Evolutionary conservation across 2,329 filamentous ascomycete genomes (phyloP).

Genomic region (Colletotrichum sp.): DNA sequence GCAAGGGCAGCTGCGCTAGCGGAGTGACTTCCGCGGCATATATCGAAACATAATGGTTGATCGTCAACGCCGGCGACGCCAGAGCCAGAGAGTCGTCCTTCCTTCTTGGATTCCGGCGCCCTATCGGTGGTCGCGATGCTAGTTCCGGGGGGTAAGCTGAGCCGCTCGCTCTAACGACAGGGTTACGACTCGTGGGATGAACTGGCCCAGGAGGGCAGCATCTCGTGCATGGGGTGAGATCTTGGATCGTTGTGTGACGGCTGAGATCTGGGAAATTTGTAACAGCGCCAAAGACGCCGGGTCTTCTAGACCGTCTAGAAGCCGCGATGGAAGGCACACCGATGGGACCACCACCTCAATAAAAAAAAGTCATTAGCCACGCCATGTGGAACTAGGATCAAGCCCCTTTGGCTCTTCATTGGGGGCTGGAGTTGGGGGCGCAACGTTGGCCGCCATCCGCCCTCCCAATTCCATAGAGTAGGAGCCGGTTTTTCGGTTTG

Average conservation of each 20-base stretch:
- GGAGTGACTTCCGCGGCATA: background rate
- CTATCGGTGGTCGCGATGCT: background rate
- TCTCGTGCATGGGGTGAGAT: background rate
- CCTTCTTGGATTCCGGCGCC: background rate
- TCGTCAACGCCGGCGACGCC: background rate
- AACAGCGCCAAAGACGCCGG: background rate
- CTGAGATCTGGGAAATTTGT: background rate
- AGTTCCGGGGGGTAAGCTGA: background rate
- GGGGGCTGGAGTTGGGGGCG: background rate
- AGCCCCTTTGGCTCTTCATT: background rate
- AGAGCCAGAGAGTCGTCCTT: background rate
- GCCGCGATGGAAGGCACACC: background rate
- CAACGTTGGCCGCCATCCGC: background rate
- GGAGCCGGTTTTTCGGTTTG: background rate
- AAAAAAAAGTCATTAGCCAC: background rate
- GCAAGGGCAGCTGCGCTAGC: background rate
- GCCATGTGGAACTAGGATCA: background rate
- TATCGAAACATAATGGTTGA: background rate
- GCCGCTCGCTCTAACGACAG: background rate
- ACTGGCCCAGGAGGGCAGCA: background rate
- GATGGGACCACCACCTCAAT: background rate
- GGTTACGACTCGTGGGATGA: constrained; percentile 14
- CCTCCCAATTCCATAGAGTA: background rate
- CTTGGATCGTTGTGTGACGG: background rate
- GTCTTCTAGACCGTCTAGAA: background rate